Conservation (phyloP, 768 basidiomycete species). For the Tylopilus sp. region DNA sequence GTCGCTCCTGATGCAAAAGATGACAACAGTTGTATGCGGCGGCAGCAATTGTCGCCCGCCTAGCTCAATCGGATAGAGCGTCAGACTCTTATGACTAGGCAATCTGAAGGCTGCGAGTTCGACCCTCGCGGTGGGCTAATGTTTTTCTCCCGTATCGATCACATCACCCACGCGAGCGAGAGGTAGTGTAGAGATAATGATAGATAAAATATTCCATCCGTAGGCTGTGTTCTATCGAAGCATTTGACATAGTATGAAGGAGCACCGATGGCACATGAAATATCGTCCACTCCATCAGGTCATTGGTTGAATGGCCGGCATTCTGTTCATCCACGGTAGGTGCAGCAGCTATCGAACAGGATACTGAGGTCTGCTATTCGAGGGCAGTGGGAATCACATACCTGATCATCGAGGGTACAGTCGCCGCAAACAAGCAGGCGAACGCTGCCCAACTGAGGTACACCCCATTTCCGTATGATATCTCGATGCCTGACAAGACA, state of each 20-base stretch:
- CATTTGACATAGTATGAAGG: slow-evolving; percentile 5
- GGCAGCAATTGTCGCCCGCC: slow-evolving; percentile 38
- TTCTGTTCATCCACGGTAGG: slow-evolving; percentile 59
- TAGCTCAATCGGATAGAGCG: slow-evolving; percentile 69
- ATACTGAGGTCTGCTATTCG: not conserved
- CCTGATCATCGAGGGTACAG: slow-evolving; percentile 78
- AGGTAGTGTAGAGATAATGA: slow-evolving; percentile 15
- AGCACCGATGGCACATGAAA: slow-evolving; percentile 5
- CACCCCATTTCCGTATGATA: slow-evolving; percentile 60
- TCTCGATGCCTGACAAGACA: slow-evolving; percentile 56
- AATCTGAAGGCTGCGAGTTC: slow-evolving; percentile 63
- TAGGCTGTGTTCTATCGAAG: slow-evolving; percentile 7
- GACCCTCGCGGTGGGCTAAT: slow-evolving; percentile 61
- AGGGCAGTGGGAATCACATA: slow-evolving; percentile 31
- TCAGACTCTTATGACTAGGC: slow-evolving; percentile 55
- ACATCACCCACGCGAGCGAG: not conserved
- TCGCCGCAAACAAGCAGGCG: slow-evolving; percentile 58
- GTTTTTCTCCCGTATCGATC: not conserved
- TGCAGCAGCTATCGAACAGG: slow-evolving; percentile 62
- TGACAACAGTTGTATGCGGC: not conserved
- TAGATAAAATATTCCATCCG: slow-evolving; percentile 21
- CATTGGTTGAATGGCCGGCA: slow-evolving; percentile 27
- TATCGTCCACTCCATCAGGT: slow-evolving; percentile 17
- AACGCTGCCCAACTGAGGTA: slow-evolving; percentile 75
- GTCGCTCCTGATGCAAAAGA: not conserved